Evolutionary conservation across 1,284 basidiomycete species (phyloP), one percentile per base, ranked within the genome.

Genomic region (Ganoderma resinaceum): DNA sequence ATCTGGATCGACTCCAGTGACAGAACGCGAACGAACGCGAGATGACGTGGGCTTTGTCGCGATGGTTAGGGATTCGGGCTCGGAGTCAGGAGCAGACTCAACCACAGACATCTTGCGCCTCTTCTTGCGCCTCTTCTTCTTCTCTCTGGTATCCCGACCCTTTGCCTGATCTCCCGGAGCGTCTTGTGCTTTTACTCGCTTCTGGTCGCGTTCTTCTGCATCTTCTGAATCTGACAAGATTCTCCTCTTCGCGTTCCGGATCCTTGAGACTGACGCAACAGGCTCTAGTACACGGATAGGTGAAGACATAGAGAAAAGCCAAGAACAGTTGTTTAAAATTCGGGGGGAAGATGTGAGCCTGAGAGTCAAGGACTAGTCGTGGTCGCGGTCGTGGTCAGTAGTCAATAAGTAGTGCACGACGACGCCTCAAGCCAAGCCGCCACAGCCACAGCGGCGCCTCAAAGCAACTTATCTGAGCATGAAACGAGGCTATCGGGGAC

Each of bases 51-150:
- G 33, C 18, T 58, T 59, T 6, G 65, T 61, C 33, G 55, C 60
- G 23, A 40, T 29, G 23, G 35, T 52, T 3, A 23, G 64, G 20
- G 35, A 43, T 4, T 70, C 70, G 7, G 59, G 38, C 23, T 69
- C 66, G 8, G 63, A 46, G 16, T 46, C 43, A 63, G 9, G 23
- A 40, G 20, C 33, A 23, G 64, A 63, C 26, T 73, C 66, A n/a
- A 74, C 74, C 38, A 76, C 68, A 14, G 73, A 69, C 11, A 73
- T 55, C 66, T 73, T 76, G 42, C 75, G 71, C 67, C 72, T 78
- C 73, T 75, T 78, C 72, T 74, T 77, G 60, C 73, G 68, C 52
- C 76, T 67, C 63, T 67, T 72, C 66, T 73, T 79, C 70, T 73
- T 80, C 23, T 77, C 76, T 52, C 72, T 76, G 23, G 63, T n/a